phyloP scores from a whole-genome alignment of 2,329 filamentous ascomycete species.

The Sarocladium strictum region DNA sequence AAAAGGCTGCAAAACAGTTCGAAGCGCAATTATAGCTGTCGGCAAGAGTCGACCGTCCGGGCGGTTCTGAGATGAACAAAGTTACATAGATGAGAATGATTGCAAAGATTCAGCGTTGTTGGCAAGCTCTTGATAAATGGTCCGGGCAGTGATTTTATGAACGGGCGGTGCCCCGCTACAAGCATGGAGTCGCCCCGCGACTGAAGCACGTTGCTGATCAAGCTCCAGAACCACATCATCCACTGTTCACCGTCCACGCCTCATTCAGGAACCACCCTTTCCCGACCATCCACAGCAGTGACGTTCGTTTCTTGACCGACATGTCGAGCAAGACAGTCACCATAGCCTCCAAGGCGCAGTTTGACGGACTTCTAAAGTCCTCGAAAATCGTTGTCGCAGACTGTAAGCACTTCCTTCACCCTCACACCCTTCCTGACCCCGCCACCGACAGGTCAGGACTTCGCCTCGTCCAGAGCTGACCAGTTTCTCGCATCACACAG shows the following conservation, averaged over 20 bases:
- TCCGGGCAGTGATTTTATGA: no score
- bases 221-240: not conserved
- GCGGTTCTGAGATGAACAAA: no score
- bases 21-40: no score
- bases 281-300: not conserved
- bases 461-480: conserved; percentile 14
- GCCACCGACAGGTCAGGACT: conserved; percentile 12
- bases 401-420: conserved; percentile 61
- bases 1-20: no score
- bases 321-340: conserved; percentile 24
- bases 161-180: conserved; percentile 1
- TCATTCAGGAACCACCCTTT: not conserved
- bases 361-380: conserved; percentile 60
- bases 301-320: conserved; percentile 10
- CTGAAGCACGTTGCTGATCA: not conserved
- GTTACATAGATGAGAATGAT: no score
- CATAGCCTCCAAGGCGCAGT: conserved; percentile 51
- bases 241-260: not conserved
- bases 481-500: conserved; percentile 36
- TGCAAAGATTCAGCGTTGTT: no score
- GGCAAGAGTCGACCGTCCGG: no score
- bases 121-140: no score
- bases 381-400: conserved; percentile 80
- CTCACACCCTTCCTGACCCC: conserved; percentile 15
- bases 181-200: conserved; percentile 2